A percentile compares a stretch with the other conserved stretches of the same genome.
Evolutionary conservation across 202 grass and related monocot genomes (phyloP).

Genomic region (Dendrocalamus latiflorus): DNA sequence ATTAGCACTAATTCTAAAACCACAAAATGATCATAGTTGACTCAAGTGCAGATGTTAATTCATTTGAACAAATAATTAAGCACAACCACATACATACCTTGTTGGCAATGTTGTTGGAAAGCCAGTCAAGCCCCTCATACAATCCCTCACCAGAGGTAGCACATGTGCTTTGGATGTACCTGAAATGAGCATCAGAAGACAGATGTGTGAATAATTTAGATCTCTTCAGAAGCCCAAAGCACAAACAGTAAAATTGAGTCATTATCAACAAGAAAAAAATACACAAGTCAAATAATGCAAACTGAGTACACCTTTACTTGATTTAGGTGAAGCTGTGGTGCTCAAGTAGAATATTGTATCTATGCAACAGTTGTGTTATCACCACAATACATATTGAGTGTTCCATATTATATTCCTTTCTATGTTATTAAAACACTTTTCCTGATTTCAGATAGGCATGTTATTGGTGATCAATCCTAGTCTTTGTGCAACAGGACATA

Average conservation of each 20-base stretch:
- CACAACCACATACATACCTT: constrained; percentile 36
- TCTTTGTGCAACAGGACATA: not conserved
- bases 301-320: not conserved
- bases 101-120: constrained; percentile 84
- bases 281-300: not conserved
- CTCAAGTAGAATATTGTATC: not conserved
- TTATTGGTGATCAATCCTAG: not conserved
- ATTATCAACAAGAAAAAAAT: not conserved
- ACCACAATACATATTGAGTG: not conserved
- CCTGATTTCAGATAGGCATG: not conserved
- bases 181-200: not conserved
- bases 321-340: not conserved
- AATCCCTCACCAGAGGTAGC: constrained; percentile 81
- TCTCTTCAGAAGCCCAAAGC: not conserved
- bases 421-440: not conserved
- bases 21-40: not conserved
- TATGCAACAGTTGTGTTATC: not conserved
- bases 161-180: constrained; percentile 90
- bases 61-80: not conserved
- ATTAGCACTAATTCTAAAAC: not conserved
- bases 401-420: not conserved
- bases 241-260: not conserved
- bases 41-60: not conserved
- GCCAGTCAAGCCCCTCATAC: constrained; percentile 83
- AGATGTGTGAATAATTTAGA: not conserved